These are phyloP conservation scores for Eremomyces bilateralis DNA, from an alignment of 495 filamentous ascomycete genomes.

Conservation along the genomic window DNA sequence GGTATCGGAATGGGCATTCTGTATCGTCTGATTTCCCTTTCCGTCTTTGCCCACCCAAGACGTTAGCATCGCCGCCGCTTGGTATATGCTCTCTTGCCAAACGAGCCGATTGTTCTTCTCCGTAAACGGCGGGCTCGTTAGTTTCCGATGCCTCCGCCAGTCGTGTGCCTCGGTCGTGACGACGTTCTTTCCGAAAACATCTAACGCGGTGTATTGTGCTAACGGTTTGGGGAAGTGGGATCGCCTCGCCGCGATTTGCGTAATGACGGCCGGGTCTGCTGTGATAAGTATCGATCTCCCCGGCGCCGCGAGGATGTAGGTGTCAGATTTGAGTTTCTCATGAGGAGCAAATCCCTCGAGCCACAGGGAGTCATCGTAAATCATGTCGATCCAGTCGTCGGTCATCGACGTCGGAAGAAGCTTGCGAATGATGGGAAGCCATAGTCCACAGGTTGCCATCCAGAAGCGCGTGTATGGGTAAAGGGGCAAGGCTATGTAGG, in stretches of 20 bases:
- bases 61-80: constrained; percentile 32
- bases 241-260: constrained; percentile 33
- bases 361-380: too few species aligned
- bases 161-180: constrained; percentile 36
- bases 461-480: too few species aligned
- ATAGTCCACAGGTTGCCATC: too few species aligned
- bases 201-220: constrained; percentile 31
- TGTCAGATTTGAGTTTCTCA: too few species aligned
- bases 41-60: constrained; percentile 24
- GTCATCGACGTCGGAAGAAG: too few species aligned
- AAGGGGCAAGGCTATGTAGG: too few species aligned
- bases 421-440: too few species aligned
- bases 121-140: constrained; percentile 43
- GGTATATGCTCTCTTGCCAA: constrained; percentile 35
- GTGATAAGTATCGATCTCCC: too few species aligned
- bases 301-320: too few species aligned
- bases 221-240: constrained; percentile 48
- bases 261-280: constrained; percentile 34
- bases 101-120: constrained; percentile 49
- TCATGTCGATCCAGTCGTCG: too few species aligned
- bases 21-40: constrained; percentile 23
- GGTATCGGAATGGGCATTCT: constrained; percentile 31
- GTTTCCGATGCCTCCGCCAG: constrained; percentile 49
- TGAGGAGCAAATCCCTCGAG: too few species aligned
- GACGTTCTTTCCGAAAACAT: constrained; percentile 42